A percentile compares a stretch with the other conserved stretches of the same genome.
Evolutionary conservation across 108 stramenopile genomes (phyloP).

Genomic region (Nitzschia sp.): DNA sequence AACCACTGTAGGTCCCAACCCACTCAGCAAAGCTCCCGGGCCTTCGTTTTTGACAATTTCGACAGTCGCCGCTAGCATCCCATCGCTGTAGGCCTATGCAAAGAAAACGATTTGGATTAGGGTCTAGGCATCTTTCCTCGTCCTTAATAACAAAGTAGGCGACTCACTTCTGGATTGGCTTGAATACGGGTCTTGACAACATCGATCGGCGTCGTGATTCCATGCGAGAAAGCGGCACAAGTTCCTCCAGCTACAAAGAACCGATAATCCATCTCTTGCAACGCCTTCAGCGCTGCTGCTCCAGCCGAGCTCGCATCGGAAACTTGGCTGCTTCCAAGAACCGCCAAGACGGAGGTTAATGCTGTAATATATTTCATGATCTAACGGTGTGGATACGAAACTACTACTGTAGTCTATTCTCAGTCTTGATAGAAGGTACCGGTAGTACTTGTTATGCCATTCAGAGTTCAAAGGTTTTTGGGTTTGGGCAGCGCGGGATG

Average conservation of each 20-base stretch:
- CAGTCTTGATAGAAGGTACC: no score
- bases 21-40: conserved; percentile 56
- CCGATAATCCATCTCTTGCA: conserved; percentile 36
- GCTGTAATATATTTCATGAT: not conserved
- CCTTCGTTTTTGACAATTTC: conserved; percentile 83
- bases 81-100: conserved; percentile 45
- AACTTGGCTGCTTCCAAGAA: not conserved
- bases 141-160: no score
- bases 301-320: conserved; percentile 1
- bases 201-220: conserved; percentile 85
- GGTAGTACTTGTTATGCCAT: no score
- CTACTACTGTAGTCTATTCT: not conserved
- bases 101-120: no score
- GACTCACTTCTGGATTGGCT: conserved; percentile 62
- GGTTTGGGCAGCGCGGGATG: no score
- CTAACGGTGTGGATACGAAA: not conserved
- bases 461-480: no score
- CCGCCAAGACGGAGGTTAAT: not conserved
- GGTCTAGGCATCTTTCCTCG: no score
- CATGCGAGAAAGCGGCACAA: conserved; percentile 85
- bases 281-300: not conserved
- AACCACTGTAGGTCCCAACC: conserved; percentile 87
- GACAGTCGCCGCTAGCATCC: conserved; percentile 55
- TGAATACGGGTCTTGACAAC: conserved; percentile 95
- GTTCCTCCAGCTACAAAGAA: conserved; percentile 87